Conservation (phyloP, 805 yeast genomes). For the Hanseniaspora valbyensis region DNA sequence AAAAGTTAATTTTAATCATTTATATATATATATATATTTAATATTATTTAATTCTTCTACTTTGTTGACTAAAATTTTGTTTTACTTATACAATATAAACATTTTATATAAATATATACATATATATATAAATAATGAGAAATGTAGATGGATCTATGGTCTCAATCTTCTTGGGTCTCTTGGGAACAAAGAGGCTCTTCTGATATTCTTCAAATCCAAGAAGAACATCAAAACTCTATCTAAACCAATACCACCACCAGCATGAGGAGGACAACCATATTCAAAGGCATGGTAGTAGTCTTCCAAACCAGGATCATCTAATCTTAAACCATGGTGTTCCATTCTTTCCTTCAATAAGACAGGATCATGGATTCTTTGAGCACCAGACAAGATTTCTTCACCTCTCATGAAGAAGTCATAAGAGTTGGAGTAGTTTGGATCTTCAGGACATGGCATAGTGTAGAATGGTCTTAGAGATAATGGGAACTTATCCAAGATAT, state of each 20-base stretch:
- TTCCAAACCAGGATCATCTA: constrained; percentile 66
- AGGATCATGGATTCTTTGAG: constrained; percentile 97
- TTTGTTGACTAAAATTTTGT: too few species aligned
- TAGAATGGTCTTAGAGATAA: constrained; percentile 93
- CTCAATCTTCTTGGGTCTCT: constrained; percentile 92
- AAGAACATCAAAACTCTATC: constrained; percentile 98
- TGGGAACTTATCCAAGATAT: constrained; percentile 97
- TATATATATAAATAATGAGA: neutral
- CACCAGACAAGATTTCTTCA: constrained; percentile 98
- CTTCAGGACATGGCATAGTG: constrained; percentile 96
- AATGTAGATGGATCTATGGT: constrained; percentile 40
- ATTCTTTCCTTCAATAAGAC: constrained; percentile 71
- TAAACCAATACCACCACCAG: constrained; percentile 95
- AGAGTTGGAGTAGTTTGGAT: constrained; percentile 88
- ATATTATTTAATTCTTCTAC: too few species aligned
- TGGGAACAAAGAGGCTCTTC: constrained; percentile 98
- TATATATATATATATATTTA: too few species aligned
- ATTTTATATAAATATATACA: too few species aligned
- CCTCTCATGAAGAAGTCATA: constrained; percentile 99
- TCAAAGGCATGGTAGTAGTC: constrained; percentile 89
- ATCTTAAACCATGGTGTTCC: constrained; percentile 71
- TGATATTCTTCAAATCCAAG: constrained; percentile 90
- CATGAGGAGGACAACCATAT: constrained; percentile 97
- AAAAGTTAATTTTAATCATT: too few species aligned
- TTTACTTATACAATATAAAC: too few species aligned